Evolutionary conservation across 768 basidiomycete genomes (phyloP), one percentile per base, ranked within the genome.

Genomic region (Trametes maxima): DNA sequence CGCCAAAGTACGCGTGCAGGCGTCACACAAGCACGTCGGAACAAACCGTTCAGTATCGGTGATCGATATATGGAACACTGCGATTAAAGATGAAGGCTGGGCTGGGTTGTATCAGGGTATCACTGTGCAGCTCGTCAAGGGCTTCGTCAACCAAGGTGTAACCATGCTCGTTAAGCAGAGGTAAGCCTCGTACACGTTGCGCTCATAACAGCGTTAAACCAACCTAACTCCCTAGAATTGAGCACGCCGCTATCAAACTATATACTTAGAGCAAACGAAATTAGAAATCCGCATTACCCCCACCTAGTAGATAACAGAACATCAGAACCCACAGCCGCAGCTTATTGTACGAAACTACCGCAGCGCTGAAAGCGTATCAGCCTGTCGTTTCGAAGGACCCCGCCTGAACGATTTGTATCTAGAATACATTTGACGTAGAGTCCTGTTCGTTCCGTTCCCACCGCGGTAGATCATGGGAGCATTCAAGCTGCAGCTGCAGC

Each of bases 121-220:
- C 17, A 73, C 78, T 19, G 78, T 77, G 64, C 80, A 83, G 69
- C 75, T 82, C 16, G 49, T 80, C 53, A 85, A 85, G 66, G 81
- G 82, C 0, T 83, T 85, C 57, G 65, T 87, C 25, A 81, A 77
- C 63, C 82, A 85, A 68, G 85, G 85, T 0, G 76, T 85, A 1
- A 84, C 84, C 5, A 81, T 86, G 70, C 68, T 85, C 60, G 76
- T 85, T 37, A 87, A 86, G 71, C 82, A 85, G 61, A 73, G 84
- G 81, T 80, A 36, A 57, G 60, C 13, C 8, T 24, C 11, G 1
- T 2, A 4, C 5, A n/a, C 42, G 5, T 3, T 17, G 37, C n/a
- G 10, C 17, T 13, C 17, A 33, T 40, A 35, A 39, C 2, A 33
- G 16, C 28, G 5, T 33, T n/a, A 7, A 33, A 42, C 35, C 3